Evolutionary conservation across 768 basidiomycete genomes (phyloP), one percentile per base, ranked within the genome.

Genomic region (Asterophora lycoperdoides): DNA sequence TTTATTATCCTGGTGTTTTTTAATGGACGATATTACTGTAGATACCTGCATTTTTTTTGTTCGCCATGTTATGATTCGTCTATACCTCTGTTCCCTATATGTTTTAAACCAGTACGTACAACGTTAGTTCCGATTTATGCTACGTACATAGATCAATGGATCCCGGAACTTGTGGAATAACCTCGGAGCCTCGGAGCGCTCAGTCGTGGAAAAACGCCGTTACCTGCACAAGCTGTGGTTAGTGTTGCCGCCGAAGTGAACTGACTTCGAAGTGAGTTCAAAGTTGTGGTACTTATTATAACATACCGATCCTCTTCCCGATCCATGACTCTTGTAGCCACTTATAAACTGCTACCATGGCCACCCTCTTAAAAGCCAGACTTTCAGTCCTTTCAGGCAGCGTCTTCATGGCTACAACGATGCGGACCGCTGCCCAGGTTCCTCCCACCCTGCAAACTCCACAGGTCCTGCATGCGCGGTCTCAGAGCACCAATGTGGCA

Each of bases 21-120:
- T 63, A 60, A 60, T 59, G 63, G 63, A 53, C 59, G 57, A 58
- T 62, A 57, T 54, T 69, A 67, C 54, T 68, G 69, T 73, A 71
- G 69, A 75, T 72, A 72, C 71, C 70, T 71, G 61, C 63, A 58
- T 61, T 66, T 65, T 68, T 32, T 66, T 65, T 54, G 63, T 66
- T 65, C 55, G 63, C 58, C 60, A 57, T 60, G 56, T 61, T 59
- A 61, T 58, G 55, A 50, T 56, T 54, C 60, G 55, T 56, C 57
- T 64, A 61, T 67, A 64, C 57, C 54, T 56, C 60, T 59, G 38
- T 72, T 49, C 56, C 60, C 60, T 58, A 51, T 66, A 47, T 51
- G 55, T 41, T 52, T 47, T 33, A 20, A 20, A 14, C n/a, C n/a
- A 18, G 45, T 39, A 37, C 45, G 18, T 58, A 39, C 23, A 23